Percentiles rank a stretch among this genome's conserved stretches.
Conservation (phyloP, 2,329 filamentous ascomycete genomes). For the Pleurostoma richardsiae region DNA sequence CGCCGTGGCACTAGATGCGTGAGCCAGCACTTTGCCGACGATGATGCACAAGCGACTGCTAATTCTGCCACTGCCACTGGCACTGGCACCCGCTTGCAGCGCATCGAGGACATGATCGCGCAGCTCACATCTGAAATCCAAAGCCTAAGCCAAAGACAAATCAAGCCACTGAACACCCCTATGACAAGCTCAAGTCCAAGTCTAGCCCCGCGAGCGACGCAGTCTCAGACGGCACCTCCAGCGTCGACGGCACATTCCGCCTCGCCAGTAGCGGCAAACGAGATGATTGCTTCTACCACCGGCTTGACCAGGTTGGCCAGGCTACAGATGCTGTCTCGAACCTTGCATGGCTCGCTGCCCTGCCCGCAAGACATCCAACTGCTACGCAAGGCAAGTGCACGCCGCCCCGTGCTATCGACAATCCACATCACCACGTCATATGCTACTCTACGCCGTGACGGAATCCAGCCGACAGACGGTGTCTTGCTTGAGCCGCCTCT, state of each 20-base stretch:
- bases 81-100: too few relatives aligned
- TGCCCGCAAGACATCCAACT: neutral
- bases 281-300: too few relatives aligned
- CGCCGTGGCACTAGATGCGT: conserved; percentile 31
- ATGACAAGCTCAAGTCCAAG: too few relatives aligned
- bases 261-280: too few relatives aligned
- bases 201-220: too few relatives aligned
- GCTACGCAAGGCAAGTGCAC: neutral
- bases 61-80: too few relatives aligned
- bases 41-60: conserved; percentile 7
- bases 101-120: too few relatives aligned
- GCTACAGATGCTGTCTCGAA: neutral
- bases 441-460: neutral
- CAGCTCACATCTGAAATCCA: neutral
- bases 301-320: neutral
- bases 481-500: neutral
- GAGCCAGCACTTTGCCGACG: conserved; percentile 38
- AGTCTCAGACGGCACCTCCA: too few relatives aligned
- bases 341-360: neutral
- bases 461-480: neutral
- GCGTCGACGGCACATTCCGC: too few relatives aligned
- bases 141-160: neutral
- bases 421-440: conserved; percentile 1
- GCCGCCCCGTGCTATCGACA: neutral
- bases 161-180: too few relatives aligned